Evolutionary conservation across 2,329 filamentous ascomycete species (phyloP).

Genomic region (Emydomyces testavorans): DNA sequence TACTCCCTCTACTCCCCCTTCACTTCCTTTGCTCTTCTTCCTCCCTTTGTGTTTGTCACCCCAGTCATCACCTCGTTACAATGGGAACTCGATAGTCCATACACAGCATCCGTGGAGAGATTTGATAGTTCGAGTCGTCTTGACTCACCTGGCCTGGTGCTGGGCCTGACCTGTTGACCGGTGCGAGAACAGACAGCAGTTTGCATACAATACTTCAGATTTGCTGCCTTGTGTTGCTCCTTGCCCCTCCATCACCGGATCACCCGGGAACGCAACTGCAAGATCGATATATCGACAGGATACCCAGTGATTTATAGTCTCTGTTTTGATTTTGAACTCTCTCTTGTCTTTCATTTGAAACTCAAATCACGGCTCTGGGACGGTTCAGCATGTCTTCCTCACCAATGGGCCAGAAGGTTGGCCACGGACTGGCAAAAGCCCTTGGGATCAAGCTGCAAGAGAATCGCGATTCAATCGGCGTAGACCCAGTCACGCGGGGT

Average conservation of each 20-base stretch:
- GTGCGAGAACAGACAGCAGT: conserved; percentile 11
- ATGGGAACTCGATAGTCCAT: conserved; percentile 8
- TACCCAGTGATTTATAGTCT: conserved; percentile 1
- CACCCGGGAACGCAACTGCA: conserved; percentile 5
- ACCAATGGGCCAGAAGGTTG: conserved; percentile 41
- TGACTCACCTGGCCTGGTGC: conserved; percentile 11
- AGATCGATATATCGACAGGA: background rate
- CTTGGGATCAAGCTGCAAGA: conserved; percentile 76
- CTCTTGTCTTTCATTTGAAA: background rate
- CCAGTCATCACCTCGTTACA: conserved; percentile 4
- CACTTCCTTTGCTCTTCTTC: background rate
- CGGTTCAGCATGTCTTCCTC: conserved; percentile 25
- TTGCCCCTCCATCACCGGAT: background rate
- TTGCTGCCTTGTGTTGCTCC: conserved; percentile 2
- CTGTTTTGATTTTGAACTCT: background rate
- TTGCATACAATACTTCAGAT: conserved; percentile 3
- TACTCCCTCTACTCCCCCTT: background rate
- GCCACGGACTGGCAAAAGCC: conserved; percentile 63
- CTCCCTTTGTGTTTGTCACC: conserved; percentile 1
- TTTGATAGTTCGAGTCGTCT: conserved; percentile 6
- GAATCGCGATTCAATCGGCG: conserved; percentile 46
- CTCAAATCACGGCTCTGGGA: background rate
- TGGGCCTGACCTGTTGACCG: conserved; percentile 7
- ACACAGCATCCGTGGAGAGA: conserved; percentile 7
- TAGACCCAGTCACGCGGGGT: conserved; percentile 57